Evolutionary conservation across 2,329 filamentous ascomycete genomes (phyloP).

Genomic region (Sarocladium strictum): DNA sequence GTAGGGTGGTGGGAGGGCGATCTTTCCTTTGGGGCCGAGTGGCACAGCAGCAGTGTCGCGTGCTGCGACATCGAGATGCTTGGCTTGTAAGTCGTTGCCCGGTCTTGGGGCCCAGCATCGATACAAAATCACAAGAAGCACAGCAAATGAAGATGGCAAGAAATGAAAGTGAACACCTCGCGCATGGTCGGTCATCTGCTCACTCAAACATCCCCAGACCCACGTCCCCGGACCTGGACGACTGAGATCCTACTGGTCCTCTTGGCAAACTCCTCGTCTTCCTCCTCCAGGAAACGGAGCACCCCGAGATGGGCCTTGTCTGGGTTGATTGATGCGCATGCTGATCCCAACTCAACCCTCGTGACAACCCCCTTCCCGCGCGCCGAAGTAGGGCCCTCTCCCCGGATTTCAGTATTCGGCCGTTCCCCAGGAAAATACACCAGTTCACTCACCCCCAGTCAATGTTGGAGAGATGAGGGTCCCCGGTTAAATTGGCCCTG

Average conservation of each 20-base stretch:
- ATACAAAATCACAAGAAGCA: no score
- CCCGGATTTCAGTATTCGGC: neutral
- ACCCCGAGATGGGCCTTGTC: neutral
- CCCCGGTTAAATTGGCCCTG: neutral
- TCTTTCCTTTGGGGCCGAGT: neutral
- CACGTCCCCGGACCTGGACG: neutral
- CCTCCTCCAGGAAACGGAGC: neutral
- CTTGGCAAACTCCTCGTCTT: no score
- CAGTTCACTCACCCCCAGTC: neutral
- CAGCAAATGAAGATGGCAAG: neutral
- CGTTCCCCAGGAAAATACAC: neutral
- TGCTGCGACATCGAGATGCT: neutral
- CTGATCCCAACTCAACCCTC: neutral
- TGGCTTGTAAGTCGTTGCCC: neutral
- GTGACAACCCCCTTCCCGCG: neutral
- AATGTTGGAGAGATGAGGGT: neutral
- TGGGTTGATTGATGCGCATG: neutral
- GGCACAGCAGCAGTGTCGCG: neutral
- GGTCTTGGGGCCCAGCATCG: no score
- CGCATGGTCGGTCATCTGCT: neutral
- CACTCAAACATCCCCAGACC: neutral
- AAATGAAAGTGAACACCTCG: neutral
- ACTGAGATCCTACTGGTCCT: neutral
- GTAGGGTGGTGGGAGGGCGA: neutral
- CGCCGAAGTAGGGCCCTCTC: conserved; percentile 2